Evolutionary conservation across 2,329 filamentous ascomycete species (phyloP).

Genomic region (Parafenestella ontariensis): DNA sequence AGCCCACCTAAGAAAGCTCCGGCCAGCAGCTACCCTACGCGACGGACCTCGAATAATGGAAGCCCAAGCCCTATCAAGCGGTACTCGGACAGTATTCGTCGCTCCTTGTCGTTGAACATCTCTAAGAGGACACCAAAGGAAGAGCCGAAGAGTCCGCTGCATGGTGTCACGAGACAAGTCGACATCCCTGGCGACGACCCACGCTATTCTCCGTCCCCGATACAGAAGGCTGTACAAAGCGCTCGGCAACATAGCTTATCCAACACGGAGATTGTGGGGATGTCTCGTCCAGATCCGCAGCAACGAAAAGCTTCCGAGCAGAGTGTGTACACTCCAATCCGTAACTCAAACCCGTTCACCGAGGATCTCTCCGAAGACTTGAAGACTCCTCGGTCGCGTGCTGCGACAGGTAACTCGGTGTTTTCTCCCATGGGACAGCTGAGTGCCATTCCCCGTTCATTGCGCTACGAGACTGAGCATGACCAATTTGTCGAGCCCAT

Average conservation of each 20-base stretch:
- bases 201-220: not conserved
- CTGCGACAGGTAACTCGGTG: slow-evolving; percentile 2
- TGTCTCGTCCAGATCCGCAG: slow-evolving; percentile 7
- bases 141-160: slow-evolving; percentile 27
- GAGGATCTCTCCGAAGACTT: slow-evolving; percentile 1
- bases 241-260: not conserved
- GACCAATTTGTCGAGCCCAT: not conserved
- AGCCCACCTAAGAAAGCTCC: slow-evolving; percentile 1
- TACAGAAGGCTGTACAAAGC: not conserved
- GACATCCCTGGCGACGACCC: slow-evolving; percentile 13
- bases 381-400: not conserved
- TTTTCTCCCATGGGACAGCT: slow-evolving; percentile 23
- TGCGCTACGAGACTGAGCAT: slow-evolving; percentile 4
- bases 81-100: slow-evolving; percentile 23
- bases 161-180: slow-evolving; percentile 30
- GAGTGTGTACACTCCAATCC: slow-evolving; percentile 22
- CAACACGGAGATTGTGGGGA: slow-evolving; percentile 5
- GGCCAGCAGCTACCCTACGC: not conserved
- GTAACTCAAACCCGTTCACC: slow-evolving; percentile 22
- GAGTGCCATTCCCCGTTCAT: slow-evolving; percentile 28
- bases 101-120: slow-evolving; percentile 21
- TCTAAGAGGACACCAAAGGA: slow-evolving; percentile 9
- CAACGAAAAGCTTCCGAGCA: slow-evolving; percentile 17
- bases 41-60: not conserved
- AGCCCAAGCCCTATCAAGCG: slow-evolving; percentile 27